Evolutionary conservation across 208 protist genomes (phyloP), one percentile per base, ranked within the genome.

Genomic region (Crithidia bombi): DNA sequence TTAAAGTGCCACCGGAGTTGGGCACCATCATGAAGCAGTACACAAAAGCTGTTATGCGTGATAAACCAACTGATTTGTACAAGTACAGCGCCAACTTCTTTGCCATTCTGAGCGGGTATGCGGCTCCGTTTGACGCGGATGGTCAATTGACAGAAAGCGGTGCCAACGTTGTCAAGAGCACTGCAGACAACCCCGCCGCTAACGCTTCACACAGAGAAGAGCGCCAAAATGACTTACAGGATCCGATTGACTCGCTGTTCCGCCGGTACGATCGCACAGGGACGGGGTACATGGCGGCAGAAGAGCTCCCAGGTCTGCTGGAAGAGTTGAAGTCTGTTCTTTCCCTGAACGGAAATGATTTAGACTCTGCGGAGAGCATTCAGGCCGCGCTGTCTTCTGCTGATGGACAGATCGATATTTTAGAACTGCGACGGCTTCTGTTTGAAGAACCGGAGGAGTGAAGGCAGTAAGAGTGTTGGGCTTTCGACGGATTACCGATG

Each of bases 11-110:
- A 26, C 82, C 87, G 3, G 91, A 97, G 61, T 69, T 97, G 43
- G 93, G 89, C 28, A 93, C 91, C 19, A 92, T 97, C 36, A 91
- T 97, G 85, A 97, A 96, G 67, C 91, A 97, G 63, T 97, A 95
- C 78, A 96, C 93, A 3, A 97, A 97, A 41, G 93, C 91, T 41
- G 87, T 96, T 3, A 80, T 97, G 11, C 81, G 91, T 9, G 90
- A 95, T 67, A 85, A 85, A 33, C 89, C 91, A 0, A 79, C 79
- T 32, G 87, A 95, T 69, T 61, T 96, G 6, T 95, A 95, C 80
- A 96, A 96, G 75, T 97, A 94, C 77, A 95, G 90, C 41, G 93
- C 93, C n/a, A 97, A 97, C 56, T 97, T 96, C 71, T 97, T 97
- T 65, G 90, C 93, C 32, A 85, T 89, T 26, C 78, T 96, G 55